These are phyloP conservation scores for Eutrema salsugineum DNA, from an alignment of 441 rosid genomes.

Conservation along the genomic window DNA sequence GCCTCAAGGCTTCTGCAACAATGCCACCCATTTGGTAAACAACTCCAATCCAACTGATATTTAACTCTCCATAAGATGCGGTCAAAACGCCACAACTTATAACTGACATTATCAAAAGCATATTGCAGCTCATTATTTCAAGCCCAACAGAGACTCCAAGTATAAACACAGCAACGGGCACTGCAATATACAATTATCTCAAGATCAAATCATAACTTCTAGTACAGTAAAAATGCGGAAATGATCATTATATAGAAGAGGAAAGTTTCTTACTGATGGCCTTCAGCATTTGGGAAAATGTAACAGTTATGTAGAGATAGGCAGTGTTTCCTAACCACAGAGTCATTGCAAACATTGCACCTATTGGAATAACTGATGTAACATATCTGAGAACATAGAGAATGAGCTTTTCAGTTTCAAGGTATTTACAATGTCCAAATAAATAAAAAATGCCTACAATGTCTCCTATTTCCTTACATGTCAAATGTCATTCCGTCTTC, in stretches of 20 bases:
- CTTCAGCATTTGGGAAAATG: constrained; percentile 97
- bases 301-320: constrained; percentile 89
- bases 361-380: constrained; percentile 90
- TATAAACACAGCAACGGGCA: constrained; percentile 96
- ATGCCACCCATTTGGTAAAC: constrained; percentile 99
- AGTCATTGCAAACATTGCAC: constrained; percentile 95
- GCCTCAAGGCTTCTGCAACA: constrained; percentile 89
- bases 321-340: constrained; percentile 99
- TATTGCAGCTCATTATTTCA: constrained; percentile 89
- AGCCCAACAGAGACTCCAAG: constrained; percentile 95
- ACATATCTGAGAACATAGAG: constrained; percentile 55
- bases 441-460: constrained; percentile 12
- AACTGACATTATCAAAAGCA: constrained; percentile 91
- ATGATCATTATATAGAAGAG: not conserved
- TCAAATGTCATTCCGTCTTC: constrained; percentile 95
- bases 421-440: no score
- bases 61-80: constrained; percentile 90
- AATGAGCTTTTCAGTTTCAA: not conserved
- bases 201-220: no score
- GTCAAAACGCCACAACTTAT: constrained; percentile 94
- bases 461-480: constrained; percentile 53
- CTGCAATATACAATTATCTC: constrained; percentile 39
- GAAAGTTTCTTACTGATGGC: constrained; percentile 71
- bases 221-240: not conserved
- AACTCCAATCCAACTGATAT: constrained; percentile 89